phyloP scores from a whole-genome alignment of 176 grass and related monocot species.

The Aegilops tauschii region DNA sequence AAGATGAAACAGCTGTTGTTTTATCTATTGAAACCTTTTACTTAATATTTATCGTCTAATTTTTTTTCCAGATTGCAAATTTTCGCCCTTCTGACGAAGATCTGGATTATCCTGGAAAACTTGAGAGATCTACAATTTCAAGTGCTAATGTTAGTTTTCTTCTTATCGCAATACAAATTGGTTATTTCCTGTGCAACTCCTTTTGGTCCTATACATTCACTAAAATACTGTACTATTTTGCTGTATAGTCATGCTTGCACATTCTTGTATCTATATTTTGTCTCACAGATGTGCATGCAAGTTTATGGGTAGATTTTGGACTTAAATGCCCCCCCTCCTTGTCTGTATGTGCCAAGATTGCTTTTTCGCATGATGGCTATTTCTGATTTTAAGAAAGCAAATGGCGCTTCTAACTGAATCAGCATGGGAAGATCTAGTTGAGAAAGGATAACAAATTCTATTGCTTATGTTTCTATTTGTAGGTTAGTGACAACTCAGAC shows the following conservation, averaged over 20 bases:
- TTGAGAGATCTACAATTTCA: constrained; percentile 66
- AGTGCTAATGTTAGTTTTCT: constrained; percentile 63
- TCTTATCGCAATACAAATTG: constrained; percentile 6
- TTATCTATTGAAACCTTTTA: constrained; percentile 6
- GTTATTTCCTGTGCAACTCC: constrained; percentile 5
- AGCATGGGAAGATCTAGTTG: neutral
- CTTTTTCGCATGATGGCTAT: neutral
- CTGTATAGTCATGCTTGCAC: neutral
- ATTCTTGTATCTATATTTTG: neutral
- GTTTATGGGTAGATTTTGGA: constrained; percentile 9
- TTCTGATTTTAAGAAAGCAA: constrained; percentile 13
- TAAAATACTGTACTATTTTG: neutral
- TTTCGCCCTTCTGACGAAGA: constrained; percentile 82
- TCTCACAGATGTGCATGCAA: neutral
- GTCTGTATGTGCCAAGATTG: neutral
- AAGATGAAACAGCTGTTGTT: neutral
- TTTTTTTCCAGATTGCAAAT: constrained; percentile 81
- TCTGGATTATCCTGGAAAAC: constrained; percentile 95
- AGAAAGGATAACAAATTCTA: neutral
- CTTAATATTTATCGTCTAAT: constrained; percentile 24
- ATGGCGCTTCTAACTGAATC: constrained; percentile 11
- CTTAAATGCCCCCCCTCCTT: neutral
- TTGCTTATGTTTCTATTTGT: constrained; percentile 35
- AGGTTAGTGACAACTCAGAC: constrained; percentile 71
- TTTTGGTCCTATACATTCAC: neutral